phyloP scores from a whole-genome alignment of 805 yeast species.

The Myxozyma monticola region DNA sequence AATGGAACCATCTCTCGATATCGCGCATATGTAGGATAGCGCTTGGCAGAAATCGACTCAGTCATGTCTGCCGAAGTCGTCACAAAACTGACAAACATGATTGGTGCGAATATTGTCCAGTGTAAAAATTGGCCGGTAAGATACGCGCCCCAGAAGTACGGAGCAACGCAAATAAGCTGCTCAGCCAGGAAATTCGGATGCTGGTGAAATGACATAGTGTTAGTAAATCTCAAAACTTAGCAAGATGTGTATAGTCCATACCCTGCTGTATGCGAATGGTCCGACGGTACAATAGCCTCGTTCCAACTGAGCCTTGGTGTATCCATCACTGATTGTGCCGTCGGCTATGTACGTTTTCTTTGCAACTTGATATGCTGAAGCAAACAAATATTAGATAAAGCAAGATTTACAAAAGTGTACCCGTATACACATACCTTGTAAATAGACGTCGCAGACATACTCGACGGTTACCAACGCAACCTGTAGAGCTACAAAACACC shows the following conservation, averaged over 20 bases:
- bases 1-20: slow-evolving; percentile 12
- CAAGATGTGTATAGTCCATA: background rate
- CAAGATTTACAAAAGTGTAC: background rate
- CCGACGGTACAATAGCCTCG: slow-evolving; percentile 23
- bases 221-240: background rate
- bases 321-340: background rate
- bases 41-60: slow-evolving; percentile 10
- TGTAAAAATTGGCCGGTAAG: slow-evolving; percentile 5
- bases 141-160: slow-evolving; percentile 16
- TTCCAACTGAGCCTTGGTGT: slow-evolving; percentile 6
- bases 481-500: background rate
- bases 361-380: slow-evolving; percentile 6
- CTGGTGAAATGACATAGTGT: background rate
- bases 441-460: slow-evolving; percentile 9
- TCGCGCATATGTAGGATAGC: slow-evolving; percentile 14
- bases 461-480: slow-evolving; percentile 4
- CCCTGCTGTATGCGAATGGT: slow-evolving; percentile 21
- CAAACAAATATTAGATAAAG: too few relatives aligned
- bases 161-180: slow-evolving; percentile 19
- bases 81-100: slow-evolving; percentile 3
- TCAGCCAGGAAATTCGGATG: slow-evolving; percentile 37
- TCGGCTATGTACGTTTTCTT: background rate
- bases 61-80: slow-evolving; percentile 9
- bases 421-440: slow-evolving; percentile 12
- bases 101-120: slow-evolving; percentile 18